phyloP scores from a whole-genome alignment of 2,329 filamentous ascomycete genomes.

The Verticillium nonalfalfae region DNA sequence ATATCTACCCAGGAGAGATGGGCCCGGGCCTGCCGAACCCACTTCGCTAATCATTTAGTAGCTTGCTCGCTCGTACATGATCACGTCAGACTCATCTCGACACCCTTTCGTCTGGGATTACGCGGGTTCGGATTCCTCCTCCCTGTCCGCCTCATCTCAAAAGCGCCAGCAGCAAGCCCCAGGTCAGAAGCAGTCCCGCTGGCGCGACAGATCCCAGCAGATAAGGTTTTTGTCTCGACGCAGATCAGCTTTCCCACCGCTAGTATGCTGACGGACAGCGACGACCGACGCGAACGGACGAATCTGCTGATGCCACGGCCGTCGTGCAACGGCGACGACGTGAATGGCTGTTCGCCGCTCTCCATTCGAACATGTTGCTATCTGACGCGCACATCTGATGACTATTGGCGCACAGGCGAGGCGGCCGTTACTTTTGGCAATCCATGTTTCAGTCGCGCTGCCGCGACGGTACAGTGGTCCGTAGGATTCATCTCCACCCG shows the following conservation, averaged over 20 bases:
- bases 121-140: too few species aligned
- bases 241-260: neutral
- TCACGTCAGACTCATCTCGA: neutral
- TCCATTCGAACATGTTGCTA: neutral
- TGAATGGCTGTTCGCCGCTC: neutral
- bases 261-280: neutral
- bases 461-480: neutral
- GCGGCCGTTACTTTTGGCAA: neutral
- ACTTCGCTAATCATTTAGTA: neutral
- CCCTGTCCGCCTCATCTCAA: neutral
- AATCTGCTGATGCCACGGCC: neutral
- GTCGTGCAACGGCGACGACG: neutral
- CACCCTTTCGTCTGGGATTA: neutral
- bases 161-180: neutral
- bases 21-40: neutral
- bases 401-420: neutral
- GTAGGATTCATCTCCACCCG: too few species aligned
- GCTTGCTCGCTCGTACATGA: neutral
- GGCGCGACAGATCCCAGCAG: neutral
- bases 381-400: neutral
- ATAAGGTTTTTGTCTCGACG: neutral
- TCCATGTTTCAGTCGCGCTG: neutral
- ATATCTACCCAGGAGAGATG: too few species aligned
- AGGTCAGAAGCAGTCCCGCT: too few species aligned
- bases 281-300: neutral